phyloP scores from a whole-genome alignment of 495 filamentous ascomycete genomes.

The Alectoria sarmentosa region DNA sequence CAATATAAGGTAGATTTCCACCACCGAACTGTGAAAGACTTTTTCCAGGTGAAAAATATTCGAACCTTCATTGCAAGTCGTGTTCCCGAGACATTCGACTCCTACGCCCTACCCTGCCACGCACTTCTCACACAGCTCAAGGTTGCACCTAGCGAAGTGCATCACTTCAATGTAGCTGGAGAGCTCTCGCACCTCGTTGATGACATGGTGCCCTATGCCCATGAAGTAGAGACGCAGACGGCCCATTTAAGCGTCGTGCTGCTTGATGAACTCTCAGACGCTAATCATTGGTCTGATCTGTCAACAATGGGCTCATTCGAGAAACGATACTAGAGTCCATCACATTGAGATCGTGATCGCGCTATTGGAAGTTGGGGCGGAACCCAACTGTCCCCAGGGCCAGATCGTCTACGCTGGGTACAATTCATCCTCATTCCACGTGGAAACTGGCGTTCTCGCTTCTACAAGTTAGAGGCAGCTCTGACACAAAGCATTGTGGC shows the following conservation, averaged over 20 bases:
- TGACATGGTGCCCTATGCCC: slow-evolving; percentile 2
- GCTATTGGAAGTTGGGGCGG: not conserved
- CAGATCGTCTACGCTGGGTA: not conserved
- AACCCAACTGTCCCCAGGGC: not conserved
- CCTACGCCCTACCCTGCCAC: not conserved
- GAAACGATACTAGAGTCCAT: not conserved
- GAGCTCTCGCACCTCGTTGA: not conserved
- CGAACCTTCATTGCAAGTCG: not conserved
- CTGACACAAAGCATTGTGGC: not conserved
- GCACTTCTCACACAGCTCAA: slow-evolving; percentile 4
- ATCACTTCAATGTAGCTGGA: not conserved
- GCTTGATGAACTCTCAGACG: not conserved
- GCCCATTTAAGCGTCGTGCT: not conserved
- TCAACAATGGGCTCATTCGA: not conserved
- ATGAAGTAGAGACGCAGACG: slow-evolving; percentile 3
- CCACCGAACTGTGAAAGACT: slow-evolving; percentile 6
- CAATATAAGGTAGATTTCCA: slow-evolving; percentile 2
- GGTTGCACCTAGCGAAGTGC: not conserved
- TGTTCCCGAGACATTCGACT: not conserved
- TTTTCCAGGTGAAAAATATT: not conserved
- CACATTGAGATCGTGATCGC: not conserved
- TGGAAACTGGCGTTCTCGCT: not conserved
- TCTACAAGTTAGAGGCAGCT: not conserved
- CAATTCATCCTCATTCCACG: not conserved
- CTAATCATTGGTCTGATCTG: not conserved